These are phyloP conservation scores for Rhodotorula babjevae DNA, from an alignment of 768 basidiomycete species.

Conservation along the genomic window DNA sequence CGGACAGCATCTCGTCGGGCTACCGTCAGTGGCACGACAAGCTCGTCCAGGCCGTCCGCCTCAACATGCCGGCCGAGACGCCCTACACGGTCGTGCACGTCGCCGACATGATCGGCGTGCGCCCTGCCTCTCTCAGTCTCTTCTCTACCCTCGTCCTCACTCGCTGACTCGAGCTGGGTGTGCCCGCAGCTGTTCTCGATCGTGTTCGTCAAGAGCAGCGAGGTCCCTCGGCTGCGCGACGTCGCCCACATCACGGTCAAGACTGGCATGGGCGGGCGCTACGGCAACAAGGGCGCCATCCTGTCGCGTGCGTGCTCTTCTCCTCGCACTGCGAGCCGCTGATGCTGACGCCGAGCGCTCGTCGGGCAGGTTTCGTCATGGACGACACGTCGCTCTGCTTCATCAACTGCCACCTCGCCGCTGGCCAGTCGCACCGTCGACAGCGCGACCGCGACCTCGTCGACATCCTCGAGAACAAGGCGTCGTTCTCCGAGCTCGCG, in stretches of 20 bases:
- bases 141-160: not conserved
- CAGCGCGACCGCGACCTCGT: constrained; percentile 82
- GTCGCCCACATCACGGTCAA: constrained; percentile 73
- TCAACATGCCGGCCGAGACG: constrained; percentile 66
- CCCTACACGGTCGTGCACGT: constrained; percentile 76
- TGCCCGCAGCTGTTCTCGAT: constrained; percentile 59
- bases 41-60: constrained; percentile 64
- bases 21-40: constrained; percentile 88
- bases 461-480: constrained; percentile 75
- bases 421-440: constrained; percentile 76
- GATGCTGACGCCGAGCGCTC: not conserved
- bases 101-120: constrained; percentile 75
- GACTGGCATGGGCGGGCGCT: constrained; percentile 83
- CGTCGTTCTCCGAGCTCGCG: constrained; percentile 58
- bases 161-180: not conserved
- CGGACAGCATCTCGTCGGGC: constrained; percentile 76
- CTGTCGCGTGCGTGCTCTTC: constrained; percentile 21
- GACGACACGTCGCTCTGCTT: constrained; percentile 91
- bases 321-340: not conserved
- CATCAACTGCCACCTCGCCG: constrained; percentile 89
- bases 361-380: constrained; percentile 61
- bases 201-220: constrained; percentile 57
- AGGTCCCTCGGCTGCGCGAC: constrained; percentile 54
- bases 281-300: constrained; percentile 77
- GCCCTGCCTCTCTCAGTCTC: not conserved